These are phyloP conservation scores for Oenanthe javanica DNA, from an alignment of 140 eudicot genomes.

Conservation along the genomic window DNA sequence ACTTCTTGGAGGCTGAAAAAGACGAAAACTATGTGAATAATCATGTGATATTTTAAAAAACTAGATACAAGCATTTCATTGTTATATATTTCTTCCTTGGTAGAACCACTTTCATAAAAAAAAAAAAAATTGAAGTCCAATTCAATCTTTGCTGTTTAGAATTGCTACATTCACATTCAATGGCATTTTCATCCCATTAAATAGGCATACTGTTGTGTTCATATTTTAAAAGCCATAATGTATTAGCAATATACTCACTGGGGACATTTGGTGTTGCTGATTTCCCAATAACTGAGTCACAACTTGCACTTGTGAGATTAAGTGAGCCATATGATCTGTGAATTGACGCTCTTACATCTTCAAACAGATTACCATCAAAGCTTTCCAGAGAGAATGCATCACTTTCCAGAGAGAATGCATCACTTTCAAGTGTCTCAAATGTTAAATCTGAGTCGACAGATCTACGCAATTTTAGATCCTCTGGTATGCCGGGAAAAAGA, in stretches of 20 bases:
- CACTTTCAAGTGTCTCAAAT: slow-evolving; percentile 2
- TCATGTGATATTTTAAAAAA: background rate
- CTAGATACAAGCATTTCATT: background rate
- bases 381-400: slow-evolving; percentile 12
- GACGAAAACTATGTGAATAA: slow-evolving; percentile 7
- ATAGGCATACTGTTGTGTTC: background rate
- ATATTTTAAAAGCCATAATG: background rate
- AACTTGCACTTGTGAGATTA: slow-evolving; percentile 15
- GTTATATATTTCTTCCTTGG: background rate
- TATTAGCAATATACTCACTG: slow-evolving; percentile 22
- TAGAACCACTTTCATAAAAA: background rate
- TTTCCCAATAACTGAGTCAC: slow-evolving; percentile 16
- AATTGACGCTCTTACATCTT: slow-evolving; percentile 21
- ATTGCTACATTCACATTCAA: background rate
- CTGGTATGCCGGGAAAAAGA: slow-evolving; percentile 19
- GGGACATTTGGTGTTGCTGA: slow-evolving; percentile 4
- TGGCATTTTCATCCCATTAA: background rate
- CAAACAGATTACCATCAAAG: slow-evolving; percentile 15
- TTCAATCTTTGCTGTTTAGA: background rate
- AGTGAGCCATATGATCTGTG: slow-evolving; percentile 15
- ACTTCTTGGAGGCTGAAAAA: slow-evolving; percentile 39
- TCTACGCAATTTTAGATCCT: slow-evolving; percentile 19
- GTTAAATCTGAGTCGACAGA: slow-evolving; percentile 16
- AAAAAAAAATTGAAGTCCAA: background rate
- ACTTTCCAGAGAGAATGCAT: slow-evolving; percentile 10